These are phyloP conservation scores for Pterulicium gracile DNA, from an alignment of 1,284 basidiomycete genomes.

Conservation along the genomic window DNA sequence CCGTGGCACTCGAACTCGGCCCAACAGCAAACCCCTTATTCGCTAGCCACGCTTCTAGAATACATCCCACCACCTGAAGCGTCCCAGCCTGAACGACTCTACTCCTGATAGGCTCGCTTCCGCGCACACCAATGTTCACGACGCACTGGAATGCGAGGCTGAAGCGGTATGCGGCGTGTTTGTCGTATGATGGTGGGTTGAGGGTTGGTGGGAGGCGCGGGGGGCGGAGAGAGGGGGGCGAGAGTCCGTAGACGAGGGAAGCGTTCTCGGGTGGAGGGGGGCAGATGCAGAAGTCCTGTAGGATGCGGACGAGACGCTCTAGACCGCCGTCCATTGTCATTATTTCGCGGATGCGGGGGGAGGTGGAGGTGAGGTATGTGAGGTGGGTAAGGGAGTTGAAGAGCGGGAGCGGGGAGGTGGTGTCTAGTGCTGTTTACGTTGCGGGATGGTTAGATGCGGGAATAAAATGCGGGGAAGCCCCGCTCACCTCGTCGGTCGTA, in stretches of 20 bases:
- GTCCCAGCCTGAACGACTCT: slow-evolving; percentile 95
- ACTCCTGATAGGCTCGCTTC: slow-evolving; percentile 86
- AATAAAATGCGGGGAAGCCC: slow-evolving; percentile 15
- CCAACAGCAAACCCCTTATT: slow-evolving; percentile 74
- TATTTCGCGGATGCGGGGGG: slow-evolving; percentile 95
- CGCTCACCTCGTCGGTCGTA: slow-evolving; percentile 94
- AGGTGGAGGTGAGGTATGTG: slow-evolving; percentile 94
- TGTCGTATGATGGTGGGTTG: slow-evolving; percentile 65
- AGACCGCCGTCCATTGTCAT: slow-evolving; percentile 97
- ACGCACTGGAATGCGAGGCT: slow-evolving; percentile 94
- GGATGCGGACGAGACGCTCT: slow-evolving; percentile 87
- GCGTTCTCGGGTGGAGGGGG: slow-evolving; percentile 71
- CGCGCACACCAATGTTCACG: slow-evolving; percentile 95
- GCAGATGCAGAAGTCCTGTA: slow-evolving; percentile 77
- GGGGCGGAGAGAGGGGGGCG: slow-evolving; percentile 43
- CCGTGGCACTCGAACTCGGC: slow-evolving; percentile 49
- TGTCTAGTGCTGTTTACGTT: slow-evolving; percentile 74
- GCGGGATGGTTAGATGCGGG: slow-evolving; percentile 3
- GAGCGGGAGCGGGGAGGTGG: slow-evolving; percentile 81
- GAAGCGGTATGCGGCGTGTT: slow-evolving; percentile 79
- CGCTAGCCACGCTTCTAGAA: slow-evolving; percentile 88
- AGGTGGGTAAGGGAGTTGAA: slow-evolving; percentile 97
- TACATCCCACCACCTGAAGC: slow-evolving; percentile 88
- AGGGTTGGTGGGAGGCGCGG: slow-evolving; percentile 44
- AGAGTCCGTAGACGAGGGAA: slow-evolving; percentile 61